Base-by-base conservation (phyloP, 169 alveolate genomes). In the Plasmodium malariae region DNA sequence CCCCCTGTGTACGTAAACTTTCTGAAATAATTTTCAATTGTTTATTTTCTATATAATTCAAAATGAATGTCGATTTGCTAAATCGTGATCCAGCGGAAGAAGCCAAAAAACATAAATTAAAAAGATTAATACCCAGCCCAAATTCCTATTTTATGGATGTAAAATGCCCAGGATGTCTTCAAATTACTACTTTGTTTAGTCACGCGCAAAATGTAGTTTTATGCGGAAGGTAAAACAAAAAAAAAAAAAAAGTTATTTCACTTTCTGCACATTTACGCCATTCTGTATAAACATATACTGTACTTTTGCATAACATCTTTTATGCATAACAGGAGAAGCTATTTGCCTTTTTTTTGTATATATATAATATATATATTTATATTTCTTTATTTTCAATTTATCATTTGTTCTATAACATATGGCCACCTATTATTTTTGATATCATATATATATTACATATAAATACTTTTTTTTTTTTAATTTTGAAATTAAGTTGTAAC, bases 91-190 rank as follows among this genome's bases (percentile, higher is more conserved):
- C 99, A 91, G 95, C 93, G 71, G 98, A 91, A 80, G 99, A 98
- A 95, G 97, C 97, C 93, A 93, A 92, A 93, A 96, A 95, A 89
- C 98, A 98, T 95, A 98, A 98, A 96, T 96, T 97, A 83, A 98
- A 98, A 97, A 96, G 99, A 93, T 96, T 98, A 78, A 97, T 98
- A 45, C 99, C 98, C 91, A 94, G 96, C 91, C 99, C 99, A 30
- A 98, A 98, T 96, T 97, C 99, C 72, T 98, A 94, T 95, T 98
- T 98, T 97, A 97, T 98, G 99, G 99, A 98, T 92, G 99, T 98
- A 68, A 97, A 97, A 86, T 98, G 99, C 96, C 98, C 99, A 63
- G 98, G 98, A 2, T 98, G 99, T 95, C 95, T 95, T 86, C 96
- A 96, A 68, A 96, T 97, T 92, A 97, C 99, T 48, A 97, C 99